Evolutionary conservation across 1,284 basidiomycete genomes (phyloP), one percentile per base, ranked within the genome.

Genomic region (Exobasidium rhododendri): DNA sequence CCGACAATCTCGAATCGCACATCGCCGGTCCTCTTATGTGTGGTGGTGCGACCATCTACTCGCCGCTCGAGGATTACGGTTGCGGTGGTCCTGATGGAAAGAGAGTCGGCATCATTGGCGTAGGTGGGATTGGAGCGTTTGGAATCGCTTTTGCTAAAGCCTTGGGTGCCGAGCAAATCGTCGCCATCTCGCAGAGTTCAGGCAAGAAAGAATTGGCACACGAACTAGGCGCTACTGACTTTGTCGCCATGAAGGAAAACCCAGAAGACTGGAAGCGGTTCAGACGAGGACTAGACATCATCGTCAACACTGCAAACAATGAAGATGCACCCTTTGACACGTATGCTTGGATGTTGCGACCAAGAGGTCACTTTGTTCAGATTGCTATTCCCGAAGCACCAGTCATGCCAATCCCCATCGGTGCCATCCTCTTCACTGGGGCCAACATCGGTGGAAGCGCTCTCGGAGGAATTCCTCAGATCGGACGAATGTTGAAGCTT

Each of bases 281-380:
- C 73, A 60, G 61, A 53, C 69, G 80, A 30, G 71, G 78, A 24
- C 73, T 83, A 46, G 83, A 83, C 69, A 65, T 83, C 28, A 81
- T 83, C 71, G 70, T 83, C 63, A 73, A 75, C 60, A 83, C 82
- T 51, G 80, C 82, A 62, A 82, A 79, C 74, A 67, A 77, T 68
- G 40, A 44, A 35, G 71, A 81, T 47, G 80, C 81, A 77, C 81
- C 80, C 17, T 64, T 82, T 45, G 52, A 62, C 55, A 68, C 67
- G 20, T 82, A 81, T 74, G 67, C 83, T 49, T 69, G 68, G 13
- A 77, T 83, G 24, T 77, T 83, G 49, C 72, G 78, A 40, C 80
- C 82, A 0, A 69, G 58, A 67, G 50, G 82, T 82, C 53, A 75
- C 80, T 61, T 83, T 59, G 66, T 81, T 65, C 69, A 81, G 30